These are phyloP conservation scores for Fusarium ambrosium DNA, from an alignment of 2,329 filamentous ascomycete species.

Conservation along the genomic window DNA sequence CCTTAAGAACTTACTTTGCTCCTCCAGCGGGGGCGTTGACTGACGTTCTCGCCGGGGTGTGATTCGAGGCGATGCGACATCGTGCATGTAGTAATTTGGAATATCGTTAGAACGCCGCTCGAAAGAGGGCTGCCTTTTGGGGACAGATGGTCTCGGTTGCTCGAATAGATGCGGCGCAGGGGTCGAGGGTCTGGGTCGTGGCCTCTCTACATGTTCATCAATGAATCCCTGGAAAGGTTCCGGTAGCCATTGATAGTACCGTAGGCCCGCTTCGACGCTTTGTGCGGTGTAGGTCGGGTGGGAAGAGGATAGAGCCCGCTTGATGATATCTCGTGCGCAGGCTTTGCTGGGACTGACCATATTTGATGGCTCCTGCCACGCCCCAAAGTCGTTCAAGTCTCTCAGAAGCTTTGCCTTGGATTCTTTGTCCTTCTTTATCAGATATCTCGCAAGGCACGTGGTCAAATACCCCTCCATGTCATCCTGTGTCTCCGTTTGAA, in stretches of 20 bases:
- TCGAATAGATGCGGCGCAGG: too few relatives aligned
- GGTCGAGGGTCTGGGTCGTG: too few relatives aligned
- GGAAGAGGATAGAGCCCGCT: not conserved
- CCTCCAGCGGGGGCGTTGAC: too few relatives aligned
- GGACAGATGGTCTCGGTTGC: too few relatives aligned
- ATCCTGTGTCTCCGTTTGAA: not conserved
- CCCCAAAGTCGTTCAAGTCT: not conserved
- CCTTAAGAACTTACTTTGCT: too few relatives aligned
- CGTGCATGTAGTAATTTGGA: too few relatives aligned
- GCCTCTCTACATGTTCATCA: not conserved
- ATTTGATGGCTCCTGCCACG: not conserved
- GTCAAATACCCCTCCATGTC: not conserved
- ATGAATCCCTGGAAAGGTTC: not conserved
- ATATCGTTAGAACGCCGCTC: too few relatives aligned
- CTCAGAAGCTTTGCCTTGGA: not conserved
- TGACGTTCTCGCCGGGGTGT: too few relatives aligned
- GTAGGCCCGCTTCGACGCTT: not conserved
- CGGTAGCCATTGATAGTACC: not conserved
- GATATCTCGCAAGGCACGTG: not conserved
- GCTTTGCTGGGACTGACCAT: not conserved
- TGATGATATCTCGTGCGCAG: not conserved
- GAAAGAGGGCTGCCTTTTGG: too few relatives aligned
- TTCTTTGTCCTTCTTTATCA: not conserved
- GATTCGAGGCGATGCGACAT: too few relatives aligned
- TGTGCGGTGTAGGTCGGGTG: not conserved